Evolutionary conservation across 768 basidiomycete genomes (phyloP).

Genomic region (Mycena filopes): DNA sequence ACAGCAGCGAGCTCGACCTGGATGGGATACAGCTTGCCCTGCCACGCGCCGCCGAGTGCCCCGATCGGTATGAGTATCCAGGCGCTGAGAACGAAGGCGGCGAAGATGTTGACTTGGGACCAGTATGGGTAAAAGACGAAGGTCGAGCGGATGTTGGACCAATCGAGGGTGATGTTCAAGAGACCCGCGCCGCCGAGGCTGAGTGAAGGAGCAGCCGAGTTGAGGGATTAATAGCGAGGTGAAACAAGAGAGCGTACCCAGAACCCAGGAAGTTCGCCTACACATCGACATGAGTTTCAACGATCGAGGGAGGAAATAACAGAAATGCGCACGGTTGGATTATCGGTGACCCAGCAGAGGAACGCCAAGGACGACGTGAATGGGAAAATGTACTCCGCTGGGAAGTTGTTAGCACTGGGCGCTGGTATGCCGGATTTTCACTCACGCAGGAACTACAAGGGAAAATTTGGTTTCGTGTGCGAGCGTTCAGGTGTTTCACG

Average conservation of each 20-base stretch:
- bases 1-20: too few relatives aligned
- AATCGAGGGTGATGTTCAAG: slow-evolving; percentile 38
- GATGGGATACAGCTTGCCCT: slow-evolving; percentile 36
- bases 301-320: slow-evolving; percentile 1
- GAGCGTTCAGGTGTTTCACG: not conserved
- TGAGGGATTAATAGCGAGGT: too few relatives aligned
- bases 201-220: too few relatives aligned
- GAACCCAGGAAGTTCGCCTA: slow-evolving; percentile 28
- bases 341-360: slow-evolving; percentile 39
- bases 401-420: not conserved
- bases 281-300: not conserved
- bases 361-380: slow-evolving; percentile 39
- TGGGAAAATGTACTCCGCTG: slow-evolving; percentile 38
- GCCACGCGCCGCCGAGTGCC: slow-evolving; percentile 37
- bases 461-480: not conserved
- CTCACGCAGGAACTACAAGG: slow-evolving; percentile 36
- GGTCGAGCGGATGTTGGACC: slow-evolving; percentile 39
- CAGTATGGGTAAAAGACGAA: slow-evolving; percentile 39
- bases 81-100: slow-evolving; percentile 34
- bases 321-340: slow-evolving; percentile 33
- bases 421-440: not conserved
- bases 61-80: slow-evolving; percentile 39
- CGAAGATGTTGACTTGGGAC: slow-evolving; percentile 38
- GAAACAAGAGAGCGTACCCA: slow-evolving; percentile 24
- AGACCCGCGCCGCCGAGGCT: slow-evolving; percentile 39